Evolutionary conservation across 495 filamentous ascomycete genomes (phyloP).

Genomic region (Penicillium cataractarum): DNA sequence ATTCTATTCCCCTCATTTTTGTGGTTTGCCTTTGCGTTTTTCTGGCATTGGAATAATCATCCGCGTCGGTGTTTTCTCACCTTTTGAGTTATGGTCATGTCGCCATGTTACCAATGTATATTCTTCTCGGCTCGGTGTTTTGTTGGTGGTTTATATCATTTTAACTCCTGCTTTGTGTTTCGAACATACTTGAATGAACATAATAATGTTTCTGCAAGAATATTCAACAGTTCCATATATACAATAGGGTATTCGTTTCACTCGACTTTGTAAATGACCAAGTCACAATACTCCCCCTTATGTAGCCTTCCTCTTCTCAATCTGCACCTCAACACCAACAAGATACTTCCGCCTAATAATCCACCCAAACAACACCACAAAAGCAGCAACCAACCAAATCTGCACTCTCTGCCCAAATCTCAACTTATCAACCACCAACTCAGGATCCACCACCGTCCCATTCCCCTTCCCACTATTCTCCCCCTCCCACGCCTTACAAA

Average conservation of each 20-base stretch:
- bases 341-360: constrained; percentile 23
- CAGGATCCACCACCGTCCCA: neutral
- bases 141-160: constrained; percentile 1
- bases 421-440: constrained; percentile 21
- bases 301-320: constrained; percentile 20
- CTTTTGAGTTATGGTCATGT: constrained; percentile 14
- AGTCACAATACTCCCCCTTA: too few relatives aligned
- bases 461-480: constrained; percentile 13
- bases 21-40: neutral
- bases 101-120: constrained; percentile 25
- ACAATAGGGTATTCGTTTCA: too few relatives aligned
- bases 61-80: constrained; percentile 20
- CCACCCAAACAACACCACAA: constrained; percentile 33
- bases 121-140: constrained; percentile 19
- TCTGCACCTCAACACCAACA: constrained; percentile 18
- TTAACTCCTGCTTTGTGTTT: constrained; percentile 2
- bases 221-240: too few relatives aligned
- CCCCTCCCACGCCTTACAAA: constrained; percentile 26
- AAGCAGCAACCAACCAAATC: constrained; percentile 14
- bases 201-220: constrained; percentile 11
- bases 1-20: neutral
- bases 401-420: constrained; percentile 19
- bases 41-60: neutral
- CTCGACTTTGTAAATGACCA: too few relatives aligned
- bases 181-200: constrained; percentile 11